Conservation (phyloP, 495 filamentous ascomycete genomes). For the Neurospora discreta region DNA sequence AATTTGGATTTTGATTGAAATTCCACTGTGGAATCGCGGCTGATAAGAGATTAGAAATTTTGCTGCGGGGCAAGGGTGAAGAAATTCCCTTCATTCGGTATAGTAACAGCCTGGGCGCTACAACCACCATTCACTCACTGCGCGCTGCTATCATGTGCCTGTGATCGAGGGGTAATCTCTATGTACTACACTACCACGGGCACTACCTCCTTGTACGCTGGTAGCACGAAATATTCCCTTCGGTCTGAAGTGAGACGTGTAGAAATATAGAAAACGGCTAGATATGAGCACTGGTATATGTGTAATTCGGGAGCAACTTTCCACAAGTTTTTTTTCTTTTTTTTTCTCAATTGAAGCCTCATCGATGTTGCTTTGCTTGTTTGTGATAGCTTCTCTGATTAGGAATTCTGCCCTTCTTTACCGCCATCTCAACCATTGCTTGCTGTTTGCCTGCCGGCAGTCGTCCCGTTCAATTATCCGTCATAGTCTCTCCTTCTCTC, state of each 20-base stretch:
- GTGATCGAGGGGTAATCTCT: neutral
- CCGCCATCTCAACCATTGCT: neutral
- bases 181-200: too few relatives aligned
- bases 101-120: neutral
- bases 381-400: neutral
- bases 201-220: neutral
- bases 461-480: neutral
- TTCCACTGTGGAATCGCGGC: conserved; percentile 14
- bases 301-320: neutral
- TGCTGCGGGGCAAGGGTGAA: conserved; percentile 9
- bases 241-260: neutral
- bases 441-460: neutral
- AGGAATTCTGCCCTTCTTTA: neutral
- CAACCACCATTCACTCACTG: neutral
- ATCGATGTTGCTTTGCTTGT: neutral
- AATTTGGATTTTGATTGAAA: conserved; percentile 15
- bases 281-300: too few relatives aligned
- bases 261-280: neutral
- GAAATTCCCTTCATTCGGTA: neutral
- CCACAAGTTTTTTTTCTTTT: too few relatives aligned
- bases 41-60: conserved; percentile 16
- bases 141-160: neutral
- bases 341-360: neutral
- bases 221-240: neutral
- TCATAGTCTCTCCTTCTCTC: neutral